These are phyloP conservation scores for Verticillium longisporum DNA, from an alignment of 2,329 filamentous ascomycete genomes.

Conservation along the genomic window DNA sequence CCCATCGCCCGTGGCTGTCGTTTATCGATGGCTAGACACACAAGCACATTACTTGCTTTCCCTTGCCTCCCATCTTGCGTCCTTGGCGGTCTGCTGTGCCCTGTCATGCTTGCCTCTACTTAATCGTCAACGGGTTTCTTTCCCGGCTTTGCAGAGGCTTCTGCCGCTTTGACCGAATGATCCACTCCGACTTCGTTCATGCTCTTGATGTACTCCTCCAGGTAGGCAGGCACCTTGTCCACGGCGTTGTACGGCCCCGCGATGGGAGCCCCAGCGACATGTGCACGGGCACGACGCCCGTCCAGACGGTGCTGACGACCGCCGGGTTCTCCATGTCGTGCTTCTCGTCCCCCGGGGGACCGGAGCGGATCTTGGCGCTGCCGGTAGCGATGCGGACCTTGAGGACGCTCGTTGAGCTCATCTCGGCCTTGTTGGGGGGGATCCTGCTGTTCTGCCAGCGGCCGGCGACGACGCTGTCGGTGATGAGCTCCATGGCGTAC, in stretches of 20 bases:
- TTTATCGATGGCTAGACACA: no score
- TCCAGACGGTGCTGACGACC: constrained; percentile 40
- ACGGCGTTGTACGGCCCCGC: constrained; percentile 53
- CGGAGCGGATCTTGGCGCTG: constrained; percentile 67
- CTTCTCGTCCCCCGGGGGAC: constrained; percentile 52
- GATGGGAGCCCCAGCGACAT: constrained; percentile 58
- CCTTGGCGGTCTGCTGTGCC: no score
- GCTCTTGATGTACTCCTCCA: constrained; percentile 36
- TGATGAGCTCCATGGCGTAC: constrained; percentile 74
- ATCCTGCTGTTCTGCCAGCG: constrained; percentile 64
- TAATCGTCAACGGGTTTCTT: background rate
- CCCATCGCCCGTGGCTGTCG: no score
- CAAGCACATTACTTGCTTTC: no score
- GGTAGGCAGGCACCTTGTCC: constrained; percentile 53
- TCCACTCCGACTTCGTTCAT: constrained; percentile 22
- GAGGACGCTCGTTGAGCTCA: constrained; percentile 68
- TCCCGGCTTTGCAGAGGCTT: background rate
- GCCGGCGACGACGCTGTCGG: constrained; percentile 61
- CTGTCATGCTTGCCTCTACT: background rate
- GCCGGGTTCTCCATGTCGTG: constrained; percentile 37
- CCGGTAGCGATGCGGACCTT: constrained; percentile 62
- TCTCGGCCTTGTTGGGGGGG: constrained; percentile 66
- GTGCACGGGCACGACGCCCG: constrained; percentile 56
- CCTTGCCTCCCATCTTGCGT: no score
- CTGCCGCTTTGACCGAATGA: constrained; percentile 16